Base-by-base conservation (phyloP, 1,284 basidiomycete genomes). In the Anthracocystis panici-leucophaei region DNA sequence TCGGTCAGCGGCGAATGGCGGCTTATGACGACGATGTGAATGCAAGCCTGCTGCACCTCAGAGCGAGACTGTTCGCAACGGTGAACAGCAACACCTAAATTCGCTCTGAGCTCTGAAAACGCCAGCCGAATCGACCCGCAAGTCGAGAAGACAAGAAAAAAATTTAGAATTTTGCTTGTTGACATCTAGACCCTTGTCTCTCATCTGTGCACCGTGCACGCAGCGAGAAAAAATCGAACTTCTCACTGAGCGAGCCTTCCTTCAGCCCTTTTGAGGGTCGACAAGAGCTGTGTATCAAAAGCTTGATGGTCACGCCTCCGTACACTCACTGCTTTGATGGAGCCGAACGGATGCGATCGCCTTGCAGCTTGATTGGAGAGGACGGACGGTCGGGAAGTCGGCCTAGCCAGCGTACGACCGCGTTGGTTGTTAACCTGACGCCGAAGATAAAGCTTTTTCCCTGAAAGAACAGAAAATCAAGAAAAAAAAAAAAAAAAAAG, bases 111-210 rank as follows among this genome's bases (percentile, higher is more conserved):
- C 49, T 67, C 65, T 55, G 65, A 45, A 62, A 48, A 45, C 23
- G 53, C 48, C 61, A 53, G 48, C 61, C 66, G 61, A 38, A 41
- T 59, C 59, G 61, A 33, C 56, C 66, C 66, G 61, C 46, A 40
- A 21, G 18, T 14, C 31, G 20, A 25, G 16, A 7, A 21, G 54
- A 21, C 21, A 49, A 40, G 29, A 46, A 63, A 14, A 33, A 44
- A 42, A 56, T 33, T 7, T 9, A 38, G 50, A 45, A 35, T 25
- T 25, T 55, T 44, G 18, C 21, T 18, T 21, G 44, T 46, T 33
- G 21, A 55, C 41, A 35, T 52, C 51, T 53, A 52, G 57, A 59
- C 63, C 62, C 62, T 65, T 52, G 35, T 46, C 52, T 27, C 33
- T 42, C 16, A 10, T 3, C 27, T 42, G 14, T 57, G 45, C 45